Evolutionary conservation across 2,329 filamentous ascomycete species (phyloP).

Genomic region (Chlorencoelia australis): DNA sequence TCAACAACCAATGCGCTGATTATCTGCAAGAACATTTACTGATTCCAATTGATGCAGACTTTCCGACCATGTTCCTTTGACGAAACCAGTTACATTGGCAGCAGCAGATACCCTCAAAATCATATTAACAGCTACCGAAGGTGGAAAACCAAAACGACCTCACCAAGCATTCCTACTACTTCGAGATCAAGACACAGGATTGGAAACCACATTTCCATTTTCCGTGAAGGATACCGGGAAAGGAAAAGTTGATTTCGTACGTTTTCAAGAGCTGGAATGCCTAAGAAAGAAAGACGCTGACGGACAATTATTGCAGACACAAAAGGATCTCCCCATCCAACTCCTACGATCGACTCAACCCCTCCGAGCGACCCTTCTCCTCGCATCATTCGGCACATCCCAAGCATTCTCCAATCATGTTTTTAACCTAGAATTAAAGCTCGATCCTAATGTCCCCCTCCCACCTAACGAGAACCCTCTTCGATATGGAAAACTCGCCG

Average conservation of each 20-base stretch:
- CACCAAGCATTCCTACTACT: conserved; percentile 91
- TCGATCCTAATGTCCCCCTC: conserved; percentile 50
- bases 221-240: conserved; percentile 82
- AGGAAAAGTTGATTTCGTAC: conserved; percentile 72
- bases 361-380: conserved; percentile 69
- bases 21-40: conserved; percentile 8
- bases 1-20: neutral
- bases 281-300: neutral
- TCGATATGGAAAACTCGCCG: conserved; percentile 72
- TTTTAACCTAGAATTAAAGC: conserved; percentile 62
- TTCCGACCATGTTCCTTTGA: conserved; percentile 31
- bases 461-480: conserved; percentile 56
- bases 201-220: conserved; percentile 82
- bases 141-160: conserved; percentile 67
- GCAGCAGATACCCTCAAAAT: conserved; percentile 70
- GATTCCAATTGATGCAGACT: conserved; percentile 16
- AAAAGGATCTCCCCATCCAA: conserved; percentile 81
- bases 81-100: conserved; percentile 54
- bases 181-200: conserved; percentile 59
- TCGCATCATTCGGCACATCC: conserved; percentile 77
- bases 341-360: conserved; percentile 59
- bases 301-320: conserved; percentile 46
- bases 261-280: conserved; percentile 25
- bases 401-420: conserved; percentile 55
- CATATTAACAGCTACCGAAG: conserved; percentile 69